Base-by-base conservation (phyloP, 306 rosid species). In the Glycine tomentella region DNA sequence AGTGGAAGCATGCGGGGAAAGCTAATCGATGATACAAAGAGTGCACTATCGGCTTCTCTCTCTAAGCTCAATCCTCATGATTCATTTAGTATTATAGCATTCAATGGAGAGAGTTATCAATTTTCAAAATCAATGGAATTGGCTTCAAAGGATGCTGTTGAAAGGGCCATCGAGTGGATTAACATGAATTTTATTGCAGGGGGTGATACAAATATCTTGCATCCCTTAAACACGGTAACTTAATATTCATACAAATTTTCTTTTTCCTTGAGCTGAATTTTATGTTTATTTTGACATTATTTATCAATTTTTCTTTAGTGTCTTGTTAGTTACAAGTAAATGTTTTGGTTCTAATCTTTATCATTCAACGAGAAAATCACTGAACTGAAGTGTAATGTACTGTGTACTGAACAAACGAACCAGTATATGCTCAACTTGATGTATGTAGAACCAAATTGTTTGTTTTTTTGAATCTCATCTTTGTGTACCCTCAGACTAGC, bases 1-100 rank as follows among this genome's bases (percentile, higher is more conserved):
- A 94, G 98, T 73, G 95, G 89, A 85, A 94, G 98, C 90, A 90
- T 88, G 97, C 85, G 82, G 84, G 97, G 97, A 70, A 90, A 90
- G 82, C 84, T 88, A 75, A 90, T 94, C 17, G 91, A 91, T 14
- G 86, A 85, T 61, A 86, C 85, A 52, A 90, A 85, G 89, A 87
- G 74, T 58, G 93, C 81, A 62, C 73, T 94, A 51, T 84, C 87
- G 2, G 78, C 72, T 71, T 95, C 93, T 78, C 90, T 94, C 78
- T 87, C 87, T 33, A 89, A 88, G 85, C 95, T 92, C 73, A 51
- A 80, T 69, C 89, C 86, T 9, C 90, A 88, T 50, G 97, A 92
- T 87, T 85, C 93, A 5, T 94, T 94, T 74, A 90, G 84, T 80
- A 87, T 94, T 55, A 89, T 94, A 76, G 98, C 97, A 61, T 94